Base-by-base conservation (phyloP, 345 rosid genomes). In the Citrus australasica region DNA sequence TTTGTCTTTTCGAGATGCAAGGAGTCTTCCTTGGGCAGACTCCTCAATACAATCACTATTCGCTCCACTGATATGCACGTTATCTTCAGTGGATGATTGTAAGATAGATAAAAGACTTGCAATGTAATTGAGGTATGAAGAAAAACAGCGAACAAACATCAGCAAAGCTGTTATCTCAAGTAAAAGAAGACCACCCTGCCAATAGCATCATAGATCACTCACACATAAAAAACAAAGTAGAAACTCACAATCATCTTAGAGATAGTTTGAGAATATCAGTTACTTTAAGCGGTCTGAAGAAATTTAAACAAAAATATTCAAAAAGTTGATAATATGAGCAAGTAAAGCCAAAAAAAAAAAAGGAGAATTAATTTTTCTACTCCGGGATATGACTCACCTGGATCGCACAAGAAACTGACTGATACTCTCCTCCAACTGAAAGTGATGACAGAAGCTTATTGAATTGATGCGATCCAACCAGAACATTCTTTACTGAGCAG, bases 181-280 rank as follows among this genome's bases (percentile, higher is more conserved):
- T 79, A 90, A 77, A 74, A 91, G 78, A 82, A 82, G 83, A 79
- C 94, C 91, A 81, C 97, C 99, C 99, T 95, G 98, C 82, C 86
- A 80, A 68, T 53, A 77, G 77, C 79, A 89, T 71, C 84, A 87
- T 63, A 62, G 64, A 69, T 81, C 81, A 79, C 65, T 82, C 78
- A 63, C 62, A 71, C 79, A 48, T 28, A 76, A 86, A 73, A 75
- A 69, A 62, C 13, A 69, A 32, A 58, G 33, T 25, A 76, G 64
- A 76, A 71, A 65, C 21, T 16, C 58, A 19, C 21, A 53, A 53
- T 72, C 48, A 55, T 69, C 64, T 48, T 21, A 58, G 74, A 42
- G 51, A 68, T 67, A 73, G 62, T 28, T 32, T 30, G 32, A 59
- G 56, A n/a, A 74, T 13, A 40, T 10, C 4, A 78, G 55, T 48